A percentile compares a stretch with the other conserved stretches of the same genome.
phyloP scores from a whole-genome alignment of 441 rosid species.

The Populus hybrid region DNA sequence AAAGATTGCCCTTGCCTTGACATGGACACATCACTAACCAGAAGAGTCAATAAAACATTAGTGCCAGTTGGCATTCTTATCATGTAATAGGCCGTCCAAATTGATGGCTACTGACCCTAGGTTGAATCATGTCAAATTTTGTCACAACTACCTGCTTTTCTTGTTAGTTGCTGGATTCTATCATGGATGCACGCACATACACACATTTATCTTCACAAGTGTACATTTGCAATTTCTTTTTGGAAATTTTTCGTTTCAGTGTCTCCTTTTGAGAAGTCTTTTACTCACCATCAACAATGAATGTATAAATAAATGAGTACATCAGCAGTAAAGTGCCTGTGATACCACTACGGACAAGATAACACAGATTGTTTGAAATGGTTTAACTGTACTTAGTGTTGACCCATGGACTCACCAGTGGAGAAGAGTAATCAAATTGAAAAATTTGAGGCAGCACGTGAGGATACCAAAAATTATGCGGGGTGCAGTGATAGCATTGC shows the following conservation, averaged over 20 bases:
- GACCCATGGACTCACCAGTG: background rate
- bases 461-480: background rate
- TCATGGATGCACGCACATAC: background rate
- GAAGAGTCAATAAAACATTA: background rate
- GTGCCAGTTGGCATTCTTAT: background rate
- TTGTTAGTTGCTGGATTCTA: background rate
- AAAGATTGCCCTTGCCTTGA: background rate
- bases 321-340: background rate
- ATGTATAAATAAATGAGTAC: background rate
- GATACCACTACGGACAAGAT: background rate
- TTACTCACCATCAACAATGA: background rate
- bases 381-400: background rate
- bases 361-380: background rate
- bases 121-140: background rate
- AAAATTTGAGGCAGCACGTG: background rate
- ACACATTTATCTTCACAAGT: background rate
- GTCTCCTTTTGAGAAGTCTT: background rate
- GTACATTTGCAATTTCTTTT: background rate
- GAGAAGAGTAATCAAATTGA: background rate
- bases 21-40: background rate
- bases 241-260: background rate
- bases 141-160: background rate
- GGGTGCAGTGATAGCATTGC: background rate
- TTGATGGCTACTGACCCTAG: background rate
- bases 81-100: background rate